phyloP scores from a whole-genome alignment of 1,284 basidiomycete species.

The Malassezia caprae region DNA sequence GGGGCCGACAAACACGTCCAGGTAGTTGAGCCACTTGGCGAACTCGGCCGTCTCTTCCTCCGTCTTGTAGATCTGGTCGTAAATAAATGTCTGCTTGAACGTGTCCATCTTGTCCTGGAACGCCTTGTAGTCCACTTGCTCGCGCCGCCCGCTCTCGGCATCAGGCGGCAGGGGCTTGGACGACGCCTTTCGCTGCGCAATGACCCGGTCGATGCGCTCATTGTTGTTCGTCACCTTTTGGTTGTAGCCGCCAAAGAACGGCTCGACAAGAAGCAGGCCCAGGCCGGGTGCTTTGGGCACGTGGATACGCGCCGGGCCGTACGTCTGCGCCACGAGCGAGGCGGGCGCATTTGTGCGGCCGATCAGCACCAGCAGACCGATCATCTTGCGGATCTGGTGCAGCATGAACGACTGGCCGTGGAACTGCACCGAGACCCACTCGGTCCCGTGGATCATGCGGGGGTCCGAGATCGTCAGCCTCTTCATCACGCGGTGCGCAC shows the following conservation, averaged over 20 bases:
- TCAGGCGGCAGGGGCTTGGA: slow-evolving; percentile 15
- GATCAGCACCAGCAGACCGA: slow-evolving; percentile 67
- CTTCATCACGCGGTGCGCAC: slow-evolving; percentile 59
- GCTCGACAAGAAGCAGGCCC: slow-evolving; percentile 85
- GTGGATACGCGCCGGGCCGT: slow-evolving; percentile 63
- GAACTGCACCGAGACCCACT: slow-evolving; percentile 87
- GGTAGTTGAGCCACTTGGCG: slow-evolving; percentile 50
- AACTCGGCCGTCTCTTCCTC: slow-evolving; percentile 72
- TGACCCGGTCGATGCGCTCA: slow-evolving; percentile 14
- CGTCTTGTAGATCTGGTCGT: slow-evolving; percentile 52
- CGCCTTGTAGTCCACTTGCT: slow-evolving; percentile 20
- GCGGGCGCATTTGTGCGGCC: slow-evolving; percentile 28
- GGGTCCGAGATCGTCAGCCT: slow-evolving; percentile 34
- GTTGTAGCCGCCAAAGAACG: slow-evolving; percentile 69
- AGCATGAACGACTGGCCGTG: slow-evolving; percentile 99
- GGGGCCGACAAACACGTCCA: slow-evolving; percentile 30
- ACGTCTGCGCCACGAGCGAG: slow-evolving; percentile 50
- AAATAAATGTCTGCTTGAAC: slow-evolving; percentile 43
- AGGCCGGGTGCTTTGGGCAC: slow-evolving; percentile 94
- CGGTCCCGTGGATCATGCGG: slow-evolving; percentile 71
- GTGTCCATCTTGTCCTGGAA: slow-evolving; percentile 26
- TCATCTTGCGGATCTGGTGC: slow-evolving; percentile 96
- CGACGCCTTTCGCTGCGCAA: background rate
- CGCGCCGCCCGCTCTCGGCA: slow-evolving; percentile 20
- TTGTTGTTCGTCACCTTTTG: slow-evolving; percentile 54